Base-by-base conservation (phyloP, 176 grass and related monocot species). In the Raddia guianensis region DNA sequence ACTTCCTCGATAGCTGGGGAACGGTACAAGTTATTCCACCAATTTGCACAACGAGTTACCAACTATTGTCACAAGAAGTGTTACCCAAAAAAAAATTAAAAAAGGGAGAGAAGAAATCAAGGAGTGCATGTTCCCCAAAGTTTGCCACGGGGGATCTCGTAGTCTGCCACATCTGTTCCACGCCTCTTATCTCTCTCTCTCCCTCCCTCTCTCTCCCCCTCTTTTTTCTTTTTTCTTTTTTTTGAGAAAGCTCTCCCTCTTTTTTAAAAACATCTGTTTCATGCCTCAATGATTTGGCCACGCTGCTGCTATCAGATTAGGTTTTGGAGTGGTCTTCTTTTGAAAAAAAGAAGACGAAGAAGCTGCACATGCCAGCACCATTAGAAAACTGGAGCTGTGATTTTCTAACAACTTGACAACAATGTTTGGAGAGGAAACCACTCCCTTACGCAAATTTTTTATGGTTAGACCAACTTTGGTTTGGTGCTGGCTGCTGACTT, bases 401-500 rank as follows among this genome's bases (percentile, higher is more conserved):
- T 70, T 55, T 21, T 52, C 70, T 34, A 85, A 70, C 87, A 52
- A 75, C 76, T 69, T 76, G 82, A 62, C 78, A 82, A 70, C 76
- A 70, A 85, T 20, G 87, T 63, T 75, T 76, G 6, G 48, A 57
- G 63, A 75, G 44, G 66, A 65, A 89, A 84, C 81, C 70, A 84
- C 70, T 40, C 70, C 47, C 63, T 75, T 4, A 68, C 68, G 11
- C 49, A 34, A 7, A 1, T 19, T 21, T 70, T 64, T 75, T 64
- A 85, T 85, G 76, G 87, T 85, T 89, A 79, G 76, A 80, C 82
- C 87, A 60, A 84, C 81, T 71, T 12, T 44, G 18, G 73, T 71
- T 77, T 49, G 79, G 49, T 87, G 75, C 34, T 54, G 81, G 50
- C 70, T 49, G 70, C 48, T 80, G 76, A 80, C 87, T 65, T 43